phyloP scores from a whole-genome alignment of 116 monocot species.

The Posidonia oceanica region DNA sequence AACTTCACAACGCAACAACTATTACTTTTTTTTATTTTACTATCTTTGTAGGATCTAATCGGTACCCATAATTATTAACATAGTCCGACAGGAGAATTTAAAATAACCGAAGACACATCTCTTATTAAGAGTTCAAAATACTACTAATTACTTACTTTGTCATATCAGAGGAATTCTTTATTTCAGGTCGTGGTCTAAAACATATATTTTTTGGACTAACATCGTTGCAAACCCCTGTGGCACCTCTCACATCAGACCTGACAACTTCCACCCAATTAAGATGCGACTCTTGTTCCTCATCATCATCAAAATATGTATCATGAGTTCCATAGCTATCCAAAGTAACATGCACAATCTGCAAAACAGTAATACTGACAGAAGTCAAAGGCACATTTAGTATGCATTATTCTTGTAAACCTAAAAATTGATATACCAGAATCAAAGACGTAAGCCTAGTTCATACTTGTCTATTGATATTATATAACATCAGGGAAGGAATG shows the following conservation, averaged over 20 bases:
- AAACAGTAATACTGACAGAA: background rate
- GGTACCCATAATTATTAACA: too few species aligned
- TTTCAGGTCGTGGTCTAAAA: slow-evolving; percentile 19
- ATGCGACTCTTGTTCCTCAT: slow-evolving; percentile 30
- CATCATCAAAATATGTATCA: slow-evolving; percentile 22
- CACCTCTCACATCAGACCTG: slow-evolving; percentile 53
- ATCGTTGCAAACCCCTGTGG: slow-evolving; percentile 28
- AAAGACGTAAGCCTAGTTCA: too few species aligned
- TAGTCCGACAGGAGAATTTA: too few species aligned
- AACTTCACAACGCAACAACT: too few species aligned
- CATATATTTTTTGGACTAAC: slow-evolving; percentile 18
- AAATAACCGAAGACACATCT: too few species aligned
- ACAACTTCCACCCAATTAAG: slow-evolving; percentile 96
- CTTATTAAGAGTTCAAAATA: background rate
- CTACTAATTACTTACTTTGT: slow-evolving; percentile 32
- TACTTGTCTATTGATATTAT: too few species aligned
- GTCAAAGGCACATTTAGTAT: background rate
- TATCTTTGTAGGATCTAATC: too few species aligned
- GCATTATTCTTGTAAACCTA: too few species aligned
- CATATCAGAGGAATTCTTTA: slow-evolving; percentile 39
- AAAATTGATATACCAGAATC: too few species aligned
- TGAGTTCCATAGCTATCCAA: slow-evolving; percentile 60
- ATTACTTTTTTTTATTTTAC: too few species aligned
- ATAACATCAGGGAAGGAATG: too few species aligned
- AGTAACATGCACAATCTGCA: slow-evolving; percentile 58